These are phyloP conservation scores for Paecilomyces dactylethromorphus DNA, from an alignment of 2,329 filamentous ascomycete species.

Conservation along the genomic window DNA sequence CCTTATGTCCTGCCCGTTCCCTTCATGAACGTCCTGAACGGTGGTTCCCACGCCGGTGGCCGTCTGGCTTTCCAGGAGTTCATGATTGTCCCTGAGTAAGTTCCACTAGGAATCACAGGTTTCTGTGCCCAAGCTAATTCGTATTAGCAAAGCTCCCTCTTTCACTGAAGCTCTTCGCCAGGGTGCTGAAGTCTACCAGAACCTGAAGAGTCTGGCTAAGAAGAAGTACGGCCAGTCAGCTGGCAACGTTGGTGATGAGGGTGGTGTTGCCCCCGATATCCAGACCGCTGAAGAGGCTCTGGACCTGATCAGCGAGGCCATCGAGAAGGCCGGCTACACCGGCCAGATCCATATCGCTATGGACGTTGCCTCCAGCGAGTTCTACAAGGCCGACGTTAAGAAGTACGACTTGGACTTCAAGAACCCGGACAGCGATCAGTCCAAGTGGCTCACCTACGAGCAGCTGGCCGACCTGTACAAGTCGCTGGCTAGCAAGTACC, in stretches of 20 bases:
- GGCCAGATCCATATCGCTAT: slow-evolving; percentile 97
- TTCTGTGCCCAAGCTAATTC: slow-evolving; percentile 9
- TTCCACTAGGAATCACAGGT: slow-evolving; percentile 11
- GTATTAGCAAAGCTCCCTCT: slow-evolving; percentile 64
- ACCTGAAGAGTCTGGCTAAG: slow-evolving; percentile 94
- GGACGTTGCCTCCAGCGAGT: slow-evolving; percentile 98
- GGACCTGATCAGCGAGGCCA: slow-evolving; percentile 88
- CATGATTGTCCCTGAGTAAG: slow-evolving; percentile 82
- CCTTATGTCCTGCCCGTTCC: slow-evolving; percentile 83
- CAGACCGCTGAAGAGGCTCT: slow-evolving; percentile 95
- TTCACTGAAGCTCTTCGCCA: slow-evolving; percentile 96
- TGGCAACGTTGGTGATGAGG: slow-evolving; percentile 98
- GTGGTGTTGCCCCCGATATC: slow-evolving; percentile 98
- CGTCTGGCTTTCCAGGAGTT: slow-evolving; percentile 93
- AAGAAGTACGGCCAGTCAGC: slow-evolving; percentile 99
- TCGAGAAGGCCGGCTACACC: slow-evolving; percentile 90
- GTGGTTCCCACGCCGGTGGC: slow-evolving; percentile 94
- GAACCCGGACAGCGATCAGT: slow-evolving; percentile 93
- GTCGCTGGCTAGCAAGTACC: slow-evolving; percentile 85
- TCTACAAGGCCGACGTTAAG: slow-evolving; percentile 96
- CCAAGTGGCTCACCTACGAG: slow-evolving; percentile 99
- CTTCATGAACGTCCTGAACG: slow-evolving; percentile 92
- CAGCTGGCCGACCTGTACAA: slow-evolving; percentile 90
- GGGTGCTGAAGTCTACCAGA: slow-evolving; percentile 96
- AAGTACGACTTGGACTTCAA: slow-evolving; percentile 99